Conservation (phyloP, 176 grass and related monocot genomes). For the Oryza nivara region DNA sequence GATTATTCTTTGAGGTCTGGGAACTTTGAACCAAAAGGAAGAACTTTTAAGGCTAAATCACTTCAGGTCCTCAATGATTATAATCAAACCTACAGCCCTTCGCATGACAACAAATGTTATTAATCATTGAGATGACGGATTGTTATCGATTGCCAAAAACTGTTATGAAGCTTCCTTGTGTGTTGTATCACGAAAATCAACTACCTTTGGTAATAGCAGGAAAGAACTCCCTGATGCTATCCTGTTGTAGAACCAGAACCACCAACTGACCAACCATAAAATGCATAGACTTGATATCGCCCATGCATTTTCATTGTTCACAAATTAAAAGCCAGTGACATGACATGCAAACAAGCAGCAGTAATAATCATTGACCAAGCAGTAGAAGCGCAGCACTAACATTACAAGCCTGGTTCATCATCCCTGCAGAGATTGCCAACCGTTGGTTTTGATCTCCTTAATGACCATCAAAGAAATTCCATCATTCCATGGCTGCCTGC, state of each 20-base stretch:
- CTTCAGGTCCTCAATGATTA: neutral
- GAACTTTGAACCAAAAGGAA: neutral
- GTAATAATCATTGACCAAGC: neutral
- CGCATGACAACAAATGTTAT: neutral
- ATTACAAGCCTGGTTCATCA: neutral
- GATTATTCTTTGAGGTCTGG: neutral
- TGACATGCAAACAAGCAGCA: neutral
- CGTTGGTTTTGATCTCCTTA: neutral
- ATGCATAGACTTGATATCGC: neutral
- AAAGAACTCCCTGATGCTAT: neutral
- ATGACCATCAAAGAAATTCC: neutral
- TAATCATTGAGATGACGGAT: neutral
- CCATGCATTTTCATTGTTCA: neutral
- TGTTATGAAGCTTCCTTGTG: neutral
- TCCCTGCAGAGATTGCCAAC: neutral
- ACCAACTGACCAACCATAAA: neutral
- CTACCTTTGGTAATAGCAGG: neutral
- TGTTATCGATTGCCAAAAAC: neutral
- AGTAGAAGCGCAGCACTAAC: neutral
- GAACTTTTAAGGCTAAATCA: neutral
- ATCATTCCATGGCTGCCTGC: constrained; percentile 25
- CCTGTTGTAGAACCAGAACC: neutral
- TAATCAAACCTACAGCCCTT: neutral
- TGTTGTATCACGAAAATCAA: neutral
- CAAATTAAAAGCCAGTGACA: neutral